Evolutionary conservation across 2,329 filamentous ascomycete species (phyloP).

Genomic region (Xylaria hypoxylon): DNA sequence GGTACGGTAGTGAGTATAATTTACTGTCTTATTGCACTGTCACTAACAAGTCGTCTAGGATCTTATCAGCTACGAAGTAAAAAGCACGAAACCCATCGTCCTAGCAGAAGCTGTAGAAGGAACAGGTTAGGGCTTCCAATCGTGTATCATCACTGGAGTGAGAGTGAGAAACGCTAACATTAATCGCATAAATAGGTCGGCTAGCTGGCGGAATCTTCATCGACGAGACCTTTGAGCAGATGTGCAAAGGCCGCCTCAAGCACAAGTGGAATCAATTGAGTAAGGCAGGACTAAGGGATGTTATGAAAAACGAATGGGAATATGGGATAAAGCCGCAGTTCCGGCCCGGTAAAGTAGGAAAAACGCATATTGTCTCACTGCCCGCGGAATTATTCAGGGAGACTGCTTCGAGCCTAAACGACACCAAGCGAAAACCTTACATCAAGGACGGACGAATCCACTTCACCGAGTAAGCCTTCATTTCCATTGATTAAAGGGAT

Average conservation of each 20-base stretch:
- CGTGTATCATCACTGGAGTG: no score
- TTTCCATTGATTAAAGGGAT: no score
- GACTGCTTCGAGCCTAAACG: background rate
- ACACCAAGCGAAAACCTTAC: background rate
- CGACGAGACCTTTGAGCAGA: background rate
- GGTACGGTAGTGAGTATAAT: constrained; percentile 43
- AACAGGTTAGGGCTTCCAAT: background rate
- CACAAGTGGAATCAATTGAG: background rate
- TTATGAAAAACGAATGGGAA: constrained; percentile 3
- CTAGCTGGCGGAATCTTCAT: background rate
- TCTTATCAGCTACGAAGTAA: background rate
- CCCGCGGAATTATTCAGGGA: background rate
- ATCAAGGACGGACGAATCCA: constrained; percentile 1
- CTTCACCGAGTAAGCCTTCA: background rate
- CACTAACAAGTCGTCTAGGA: background rate
- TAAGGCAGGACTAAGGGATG: background rate
- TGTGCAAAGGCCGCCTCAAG: background rate
- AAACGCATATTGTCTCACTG: background rate
- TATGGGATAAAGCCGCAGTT: constrained; percentile 4
- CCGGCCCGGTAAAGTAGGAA: background rate
- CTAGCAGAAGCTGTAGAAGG: background rate
- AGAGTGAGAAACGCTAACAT: background rate
- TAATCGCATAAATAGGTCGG: background rate
- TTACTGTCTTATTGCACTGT: background rate
- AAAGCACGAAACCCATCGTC: background rate